phyloP scores from a whole-genome alignment of 1,284 basidiomycete genomes.

The Agaricales sp. region DNA sequence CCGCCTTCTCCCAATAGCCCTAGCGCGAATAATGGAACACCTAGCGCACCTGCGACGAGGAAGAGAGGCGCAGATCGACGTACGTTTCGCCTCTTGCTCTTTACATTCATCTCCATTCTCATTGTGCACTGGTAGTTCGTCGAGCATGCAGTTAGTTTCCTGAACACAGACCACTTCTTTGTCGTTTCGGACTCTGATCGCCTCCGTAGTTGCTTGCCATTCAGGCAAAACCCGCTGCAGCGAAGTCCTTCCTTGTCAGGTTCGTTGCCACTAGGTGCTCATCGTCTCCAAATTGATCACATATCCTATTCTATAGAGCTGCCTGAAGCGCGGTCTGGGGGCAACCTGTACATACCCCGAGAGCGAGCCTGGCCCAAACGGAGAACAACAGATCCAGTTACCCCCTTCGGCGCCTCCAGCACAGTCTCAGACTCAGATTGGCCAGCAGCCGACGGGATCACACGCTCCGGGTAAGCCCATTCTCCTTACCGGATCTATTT shows the following conservation, averaged over 20 bases:
- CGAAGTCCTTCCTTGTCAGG: conserved; percentile 70
- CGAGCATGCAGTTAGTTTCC: neutral
- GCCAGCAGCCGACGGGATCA: conserved; percentile 7
- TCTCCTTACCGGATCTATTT: conserved; percentile 20
- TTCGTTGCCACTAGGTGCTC: conserved; percentile 19
- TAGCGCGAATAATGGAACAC: neutral
- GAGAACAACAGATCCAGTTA: conserved; percentile 37
- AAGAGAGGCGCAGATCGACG: neutral
- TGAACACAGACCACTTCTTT: no score
- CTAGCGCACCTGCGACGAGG: neutral
- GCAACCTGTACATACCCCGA: conserved; percentile 64
- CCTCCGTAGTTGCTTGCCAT: conserved; percentile 51
- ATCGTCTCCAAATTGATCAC: conserved; percentile 7
- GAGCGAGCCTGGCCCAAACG: conserved; percentile 43
- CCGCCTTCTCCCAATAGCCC: neutral
- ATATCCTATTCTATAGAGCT: conserved; percentile 38
- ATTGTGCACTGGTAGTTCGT: no score
- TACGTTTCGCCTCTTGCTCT: neutral
- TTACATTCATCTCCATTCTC: neutral
- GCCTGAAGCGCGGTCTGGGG: conserved; percentile 65
- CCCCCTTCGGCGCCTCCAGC: conserved; percentile 10
- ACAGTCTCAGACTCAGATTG: conserved; percentile 6
- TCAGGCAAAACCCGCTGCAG: conserved; percentile 71
- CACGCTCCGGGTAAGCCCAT: conserved; percentile 20
- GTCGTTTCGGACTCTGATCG: neutral